Evolutionary conservation across 1,284 basidiomycete genomes (phyloP), one percentile per base, ranked within the genome.

Genomic region (Cryptococcus jaspeensis): DNA sequence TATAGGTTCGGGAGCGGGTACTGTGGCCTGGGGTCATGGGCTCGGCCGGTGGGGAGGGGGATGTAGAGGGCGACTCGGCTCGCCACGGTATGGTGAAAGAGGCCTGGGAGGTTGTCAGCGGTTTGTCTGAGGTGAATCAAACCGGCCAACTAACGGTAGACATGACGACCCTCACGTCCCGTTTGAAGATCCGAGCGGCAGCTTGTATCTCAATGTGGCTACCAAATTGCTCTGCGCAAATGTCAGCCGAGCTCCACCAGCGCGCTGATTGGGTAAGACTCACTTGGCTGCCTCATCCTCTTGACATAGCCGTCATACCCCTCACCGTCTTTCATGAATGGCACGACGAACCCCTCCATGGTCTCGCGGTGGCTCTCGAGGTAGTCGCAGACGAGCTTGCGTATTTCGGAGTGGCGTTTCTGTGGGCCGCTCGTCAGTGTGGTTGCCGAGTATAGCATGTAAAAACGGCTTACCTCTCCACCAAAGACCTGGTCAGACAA

Each of bases 401-500:
- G 55, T 25, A 75, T 64, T 50, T 73, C 72, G 28, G 53, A 59
- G 49, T 75, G 72, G 3, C 70, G 62, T 43, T 64, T 67, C 58
- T 70, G 62, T 32, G 16, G 37, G 36, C 15, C 16, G 15, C 39
- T 22, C 32, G 20, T 46, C 28, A 47, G 42, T 16, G 13, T 32
- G 16, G 15, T 15, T 13, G 25, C 43, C 16, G 36, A 20, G 9
- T 3, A 37, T 36, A 13, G 13, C 6, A 18, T 40, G 18, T 4
- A 39, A 46, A 32, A n/a, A 32, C 15, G 15, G 48, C 57, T 55
- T 44, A 59, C 58, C 53, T 59, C 58, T 11, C 65, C 64, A 45
- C 73, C 73, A 62, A 68, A 75, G 5, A 73, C 61, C 55, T 75
- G 73, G 53, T 73, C 72, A 7, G 63, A 64, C 39, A 75, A 49